Percentiles rank a stretch among this genome's conserved stretches.
Evolutionary conservation across 208 protist species (phyloP).

Genomic region (Trypanosoma lewisi): DNA sequence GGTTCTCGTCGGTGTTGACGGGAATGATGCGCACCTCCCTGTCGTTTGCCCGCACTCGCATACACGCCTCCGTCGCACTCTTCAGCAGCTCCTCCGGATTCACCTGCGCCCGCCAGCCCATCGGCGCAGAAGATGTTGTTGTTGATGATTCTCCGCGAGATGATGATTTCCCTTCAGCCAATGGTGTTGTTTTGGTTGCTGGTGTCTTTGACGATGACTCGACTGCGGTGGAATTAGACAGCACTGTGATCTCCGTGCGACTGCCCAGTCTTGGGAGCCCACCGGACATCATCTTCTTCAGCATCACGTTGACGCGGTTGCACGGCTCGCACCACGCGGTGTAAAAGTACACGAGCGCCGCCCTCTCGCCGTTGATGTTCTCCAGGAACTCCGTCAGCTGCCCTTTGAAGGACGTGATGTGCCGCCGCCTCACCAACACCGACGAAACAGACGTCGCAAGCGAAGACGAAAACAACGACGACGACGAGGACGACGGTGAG

Average conservation of each 20-base stretch:
- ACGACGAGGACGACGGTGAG: background rate
- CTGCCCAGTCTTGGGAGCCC: background rate
- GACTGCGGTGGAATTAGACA: conserved; percentile 8
- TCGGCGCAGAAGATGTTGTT: too few species aligned
- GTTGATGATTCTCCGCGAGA: too few species aligned
- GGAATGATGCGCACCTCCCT: conserved; percentile 38
- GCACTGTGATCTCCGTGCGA: background rate
- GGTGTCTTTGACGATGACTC: conserved; percentile 15
- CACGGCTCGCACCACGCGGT: conserved; percentile 68
- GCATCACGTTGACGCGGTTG: conserved; percentile 37
- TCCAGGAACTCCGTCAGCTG: conserved; percentile 43
- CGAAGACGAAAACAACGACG: conserved; percentile 5
- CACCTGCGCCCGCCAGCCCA: too few species aligned
- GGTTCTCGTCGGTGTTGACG: conserved; percentile 77
- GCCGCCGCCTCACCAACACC: conserved; percentile 13
- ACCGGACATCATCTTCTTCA: conserved; percentile 25
- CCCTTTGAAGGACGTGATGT: conserved; percentile 49
- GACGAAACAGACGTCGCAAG: too few species aligned
- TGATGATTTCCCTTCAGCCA: background rate
- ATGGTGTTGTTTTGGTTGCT: background rate
- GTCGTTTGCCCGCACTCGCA: conserved; percentile 22
- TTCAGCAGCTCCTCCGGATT: background rate
- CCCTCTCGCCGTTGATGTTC: conserved; percentile 27
- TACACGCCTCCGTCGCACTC: conserved; percentile 14
- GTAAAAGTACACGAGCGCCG: conserved; percentile 80